Base-by-base conservation (phyloP, 1,139 yeast genomes). In the Pichia norvegensis region DNA sequence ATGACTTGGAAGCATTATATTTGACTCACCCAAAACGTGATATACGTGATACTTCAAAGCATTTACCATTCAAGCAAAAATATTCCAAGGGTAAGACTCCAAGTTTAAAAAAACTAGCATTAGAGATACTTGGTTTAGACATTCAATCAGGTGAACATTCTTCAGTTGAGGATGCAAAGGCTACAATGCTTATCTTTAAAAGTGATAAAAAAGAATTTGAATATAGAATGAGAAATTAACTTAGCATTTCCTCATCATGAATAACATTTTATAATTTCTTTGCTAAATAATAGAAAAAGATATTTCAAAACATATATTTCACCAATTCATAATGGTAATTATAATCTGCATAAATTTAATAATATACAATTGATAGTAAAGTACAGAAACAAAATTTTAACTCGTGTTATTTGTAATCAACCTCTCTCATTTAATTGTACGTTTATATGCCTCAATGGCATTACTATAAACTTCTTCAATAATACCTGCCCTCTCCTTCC, bases 91-190 rank as follows among this genome's bases (percentile, higher is more conserved):
- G 94, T 4, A 78, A 74, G 53, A 74, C 83, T 0, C 95, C 95
- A 2, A 71, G 85, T 36, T 69, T 90, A 58, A 85, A 83, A 61
- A 79, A 74, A 53, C 67, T 90, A 29, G 67, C 85, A 0, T 67
- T 69, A 46, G 79, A 76, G 55, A 69, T 82, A 36, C 65, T 86
- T 41, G 70, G 75, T 1, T 49, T 76, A 2, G 79, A 76, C 11
- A 86, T 90, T 51, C 97, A 90, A 63, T 67, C 67, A 1, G 87
- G 82, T 0, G 74, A 78, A 50, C 97, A 90, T 66, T 82, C 94
- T 9, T 85, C 96, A 0, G 85, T 90, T 1, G 95, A 86, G 60
- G 97, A 88, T 67, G 95, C 97, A 0, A 75, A 78, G 55, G 92
- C 92, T 1, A 79, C 95, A 0, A 87, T 88, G 96, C 66, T 81